Evolutionary conservation across 371 early-diverging fungal species (phyloP).

Genomic region (Mucor circinelloides): DNA sequence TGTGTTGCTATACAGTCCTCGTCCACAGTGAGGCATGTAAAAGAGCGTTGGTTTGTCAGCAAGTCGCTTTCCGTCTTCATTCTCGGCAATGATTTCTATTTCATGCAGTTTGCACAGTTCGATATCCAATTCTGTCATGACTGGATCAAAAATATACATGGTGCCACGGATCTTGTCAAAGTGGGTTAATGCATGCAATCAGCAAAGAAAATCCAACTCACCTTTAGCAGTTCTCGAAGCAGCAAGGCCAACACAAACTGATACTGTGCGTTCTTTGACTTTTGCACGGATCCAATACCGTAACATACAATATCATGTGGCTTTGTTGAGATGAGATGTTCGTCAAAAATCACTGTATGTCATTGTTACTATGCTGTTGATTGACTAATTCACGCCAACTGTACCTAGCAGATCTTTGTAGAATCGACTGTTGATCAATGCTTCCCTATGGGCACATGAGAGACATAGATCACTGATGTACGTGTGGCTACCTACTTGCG

Average conservation of each 20-base stretch:
- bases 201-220: conserved; percentile 1
- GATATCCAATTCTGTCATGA: conserved; percentile 61
- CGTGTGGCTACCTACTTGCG: conserved; percentile 23
- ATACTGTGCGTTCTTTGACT: conserved; percentile 59
- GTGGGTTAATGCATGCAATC: not conserved
- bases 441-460: conserved; percentile 18
- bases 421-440: conserved; percentile 32
- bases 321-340: conserved; percentile 20
- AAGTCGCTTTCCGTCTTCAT: conserved; percentile 45
- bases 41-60: conserved; percentile 50
- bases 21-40: conserved; percentile 79
- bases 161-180: conserved; percentile 41
- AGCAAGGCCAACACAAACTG: conserved; percentile 59
- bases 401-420: conserved; percentile 38
- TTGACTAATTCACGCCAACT: not conserved
- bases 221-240: conserved; percentile 54
- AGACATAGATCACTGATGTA: not conserved
- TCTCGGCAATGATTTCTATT: conserved; percentile 41
- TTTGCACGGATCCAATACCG: conserved; percentile 65
- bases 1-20: conserved; percentile 64
- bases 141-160: conserved; percentile 66
- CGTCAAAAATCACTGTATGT: conserved; percentile 25
- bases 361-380: not conserved
- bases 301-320: conserved; percentile 61
- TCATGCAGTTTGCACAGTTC: conserved; percentile 41